These are phyloP conservation scores for Claviceps africana DNA, from an alignment of 2,329 filamentous ascomycete genomes.

Conservation along the genomic window DNA sequence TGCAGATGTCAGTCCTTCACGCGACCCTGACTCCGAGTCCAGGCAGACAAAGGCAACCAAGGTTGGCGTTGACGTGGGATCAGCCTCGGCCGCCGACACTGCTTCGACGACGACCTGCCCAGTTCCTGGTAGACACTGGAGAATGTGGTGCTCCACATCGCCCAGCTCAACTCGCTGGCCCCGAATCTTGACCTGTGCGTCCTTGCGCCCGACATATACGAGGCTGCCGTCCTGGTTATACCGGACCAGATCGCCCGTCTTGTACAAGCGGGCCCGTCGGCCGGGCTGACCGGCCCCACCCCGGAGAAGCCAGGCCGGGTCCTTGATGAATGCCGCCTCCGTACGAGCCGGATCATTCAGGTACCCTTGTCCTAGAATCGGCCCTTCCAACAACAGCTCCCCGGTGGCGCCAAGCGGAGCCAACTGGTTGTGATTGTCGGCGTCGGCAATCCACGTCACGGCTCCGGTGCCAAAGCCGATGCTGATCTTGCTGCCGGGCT, in stretches of 20 bases:
- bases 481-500: background rate
- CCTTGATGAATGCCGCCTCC: background rate
- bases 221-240: slow-evolving; percentile 10
- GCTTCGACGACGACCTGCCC: background rate
- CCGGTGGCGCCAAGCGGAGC: background rate
- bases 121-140: background rate
- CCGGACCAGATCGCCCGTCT: slow-evolving; percentile 12
- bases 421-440: background rate
- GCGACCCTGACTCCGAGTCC: background rate
- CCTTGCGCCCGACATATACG: slow-evolving; percentile 13
- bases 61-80: background rate
- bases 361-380: background rate
- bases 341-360: background rate
- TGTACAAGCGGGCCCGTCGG: slow-evolving; percentile 6
- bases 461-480: background rate
- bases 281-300: slow-evolving; percentile 4
- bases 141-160: slow-evolving; percentile 8
- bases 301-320: background rate
- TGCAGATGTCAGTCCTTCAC: background rate
- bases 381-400: slow-evolving; percentile 3
- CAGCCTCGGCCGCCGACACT: background rate
- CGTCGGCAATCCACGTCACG: background rate
- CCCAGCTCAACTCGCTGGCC: slow-evolving; percentile 14
- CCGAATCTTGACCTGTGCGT: slow-evolving; percentile 13
- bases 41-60: background rate